Evolutionary conservation across 2,329 filamentous ascomycete genomes (phyloP).

Genomic region (Colletotrichum acutatum): DNA sequence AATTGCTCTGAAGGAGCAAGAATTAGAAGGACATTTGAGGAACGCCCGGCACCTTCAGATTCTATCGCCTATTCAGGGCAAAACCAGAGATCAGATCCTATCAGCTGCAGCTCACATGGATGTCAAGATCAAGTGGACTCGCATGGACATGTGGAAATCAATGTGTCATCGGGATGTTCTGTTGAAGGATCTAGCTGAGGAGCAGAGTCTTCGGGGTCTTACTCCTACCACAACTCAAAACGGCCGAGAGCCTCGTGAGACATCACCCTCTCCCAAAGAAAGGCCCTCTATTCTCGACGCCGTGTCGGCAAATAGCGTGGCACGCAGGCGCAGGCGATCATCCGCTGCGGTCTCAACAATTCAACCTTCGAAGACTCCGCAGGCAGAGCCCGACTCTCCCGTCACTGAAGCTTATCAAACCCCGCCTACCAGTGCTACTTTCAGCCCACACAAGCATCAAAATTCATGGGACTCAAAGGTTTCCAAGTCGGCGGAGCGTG

Average conservation of each 20-base stretch:
- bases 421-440: constrained; percentile 55
- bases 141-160: constrained; percentile 91
- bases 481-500: constrained; percentile 36
- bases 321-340: constrained; percentile 26
- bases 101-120: constrained; percentile 85
- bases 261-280: constrained; percentile 23
- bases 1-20: constrained; percentile 76
- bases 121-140: constrained; percentile 92
- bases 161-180: constrained; percentile 93
- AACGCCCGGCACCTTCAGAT: constrained; percentile 93
- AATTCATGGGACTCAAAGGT: constrained; percentile 53
- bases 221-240: constrained; percentile 11
- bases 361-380: constrained; percentile 31
- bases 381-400: constrained; percentile 49
- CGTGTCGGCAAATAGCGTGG: constrained; percentile 14
- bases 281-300: constrained; percentile 19
- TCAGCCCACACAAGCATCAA: constrained; percentile 48
- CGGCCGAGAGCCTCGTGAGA: constrained; percentile 19
- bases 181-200: constrained; percentile 85
- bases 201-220: constrained; percentile 20
- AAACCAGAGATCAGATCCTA: constrained; percentile 88
- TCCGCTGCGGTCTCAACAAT: constrained; percentile 28
- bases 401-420: constrained; percentile 61
- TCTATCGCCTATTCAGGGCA: constrained; percentile 89
- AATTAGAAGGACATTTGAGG: constrained; percentile 83